Evolutionary conservation across 192 early-diverging fungal species (phyloP), one percentile per base, ranked within the genome.

Genomic region (Obelidium mucronatum): DNA sequence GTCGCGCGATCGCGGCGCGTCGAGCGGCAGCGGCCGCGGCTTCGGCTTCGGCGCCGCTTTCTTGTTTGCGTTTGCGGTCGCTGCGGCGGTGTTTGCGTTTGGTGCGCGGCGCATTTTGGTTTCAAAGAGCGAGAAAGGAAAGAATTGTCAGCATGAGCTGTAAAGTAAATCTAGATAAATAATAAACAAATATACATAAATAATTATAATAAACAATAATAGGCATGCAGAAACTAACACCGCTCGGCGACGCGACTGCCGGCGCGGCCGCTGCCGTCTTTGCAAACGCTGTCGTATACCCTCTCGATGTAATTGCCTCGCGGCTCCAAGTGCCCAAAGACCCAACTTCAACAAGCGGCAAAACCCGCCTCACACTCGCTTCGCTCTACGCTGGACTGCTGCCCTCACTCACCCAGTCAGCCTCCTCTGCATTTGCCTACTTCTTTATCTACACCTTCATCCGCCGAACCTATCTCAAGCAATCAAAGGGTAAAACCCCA

Each of bases 331-430:
- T 76, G n/a, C n/a, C 37, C 75, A 76, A 39, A 33, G 24, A 13
- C 71, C 53, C 61, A 30, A 63, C 24, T 54, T 76, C 30, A n/a
- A 26, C 17, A 40, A 17, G 37, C 3, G n/a, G n/a, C n/a, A n/a
- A n/a, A n/a, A n/a, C n/a, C n/a, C n/a, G n/a, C n/a, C n/a, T 76
- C 1, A 44, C 36, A 1, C 13, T 48, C 13, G 51, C 26, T 19
- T 26, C 19, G 24, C 44, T 51, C 15, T 76, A 76, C 75, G 89
- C 94, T 11, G 96, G 96, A 19, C 81, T 98, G 3, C 87, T 86
- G 19, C 86, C 92, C 15, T 93, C 93, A n/a, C 83, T 99, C 37
- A 19, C 54, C 6, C 66, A 68, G 42, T 83, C 85, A 19, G 80
- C 84, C 2, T 76, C 76, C 17, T 81, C 77, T 51, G 66, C 79